Base-by-base conservation (phyloP, 768 basidiomycete species). In the Kwoniella mangroviensis region DNA sequence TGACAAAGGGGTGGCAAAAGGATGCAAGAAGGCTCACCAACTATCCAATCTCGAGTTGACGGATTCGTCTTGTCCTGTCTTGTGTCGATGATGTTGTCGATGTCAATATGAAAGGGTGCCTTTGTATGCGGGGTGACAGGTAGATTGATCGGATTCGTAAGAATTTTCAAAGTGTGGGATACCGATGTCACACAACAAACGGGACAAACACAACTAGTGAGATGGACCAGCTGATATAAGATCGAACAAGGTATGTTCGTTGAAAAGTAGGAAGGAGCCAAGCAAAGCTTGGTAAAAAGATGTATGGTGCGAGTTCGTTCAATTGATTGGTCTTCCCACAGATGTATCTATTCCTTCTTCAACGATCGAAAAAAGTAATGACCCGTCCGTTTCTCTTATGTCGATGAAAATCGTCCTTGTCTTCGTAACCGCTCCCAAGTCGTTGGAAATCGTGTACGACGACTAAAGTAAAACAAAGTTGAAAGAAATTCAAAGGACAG, bases 1-100 rank as follows among this genome's bases (percentile, higher is more conserved):
- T 49, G 45, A 43, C 41, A 34, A 60, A 60, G 28, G 57, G 58
- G 41, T 60, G 41, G 41, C 58, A 60, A 42, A 60, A 43, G 58
- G 41, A 60, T 58, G 22, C 7, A 26, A 26, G 15, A 58, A 19
- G 24, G 42, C 58, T 60, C 58, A 60, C 58, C 58, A 6, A 45
- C 2, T 12, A 1, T 4, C 45, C 45, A 17, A 49, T 13, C 12
- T 45, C 43, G 6, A 34, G 34, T 59, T 7, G n/a, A 60, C 41
- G 41, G 41, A 17, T 28, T 60, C 40, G 45, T 49, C n/a, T 17
- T 42, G 41, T 19, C 34, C 15, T 57, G 15, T 34, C 3, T 40
- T 7, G 12, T 19, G 40, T 11, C 24, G 57, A 40, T 26, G n/a
- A 1, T 60, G 58, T 5, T 11, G 58, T 21, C 7, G 41, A 42